Conservation (phyloP, 2,329 filamentous ascomycete genomes). For the Xylaria sp. region DNA sequence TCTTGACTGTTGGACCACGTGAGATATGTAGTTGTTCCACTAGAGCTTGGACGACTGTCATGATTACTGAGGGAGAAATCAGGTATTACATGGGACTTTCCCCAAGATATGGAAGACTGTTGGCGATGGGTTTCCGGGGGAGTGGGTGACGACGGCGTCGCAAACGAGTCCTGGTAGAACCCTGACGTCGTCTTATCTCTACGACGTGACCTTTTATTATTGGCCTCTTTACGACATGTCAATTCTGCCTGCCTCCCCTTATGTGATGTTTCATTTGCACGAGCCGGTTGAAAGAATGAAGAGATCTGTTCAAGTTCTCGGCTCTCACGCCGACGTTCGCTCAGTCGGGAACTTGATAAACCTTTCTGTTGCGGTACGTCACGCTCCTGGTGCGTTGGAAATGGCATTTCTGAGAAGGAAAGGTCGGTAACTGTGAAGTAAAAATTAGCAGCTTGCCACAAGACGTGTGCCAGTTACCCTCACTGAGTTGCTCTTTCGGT, state of each 20-base stretch:
- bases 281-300: conserved; percentile 50
- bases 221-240: neutral
- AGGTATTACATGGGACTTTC: neutral
- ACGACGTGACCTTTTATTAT: neutral
- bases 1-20: conserved; percentile 45
- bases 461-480: conserved; percentile 37
- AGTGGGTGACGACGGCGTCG: conserved; percentile 23
- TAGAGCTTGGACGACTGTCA: conserved; percentile 26
- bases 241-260: conserved; percentile 25
- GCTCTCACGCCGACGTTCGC: conserved; percentile 45
- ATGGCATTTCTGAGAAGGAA: conserved; percentile 62
- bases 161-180: conserved; percentile 17
- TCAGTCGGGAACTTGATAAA: conserved; percentile 40
- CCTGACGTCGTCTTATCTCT: conserved; percentile 9
- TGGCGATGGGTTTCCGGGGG: neutral
- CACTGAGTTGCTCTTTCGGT: conserved; percentile 52
- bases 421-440: conserved; percentile 60
- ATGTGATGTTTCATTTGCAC: conserved; percentile 18
- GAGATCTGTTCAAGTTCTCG: conserved; percentile 52
- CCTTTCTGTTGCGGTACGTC: conserved; percentile 39
- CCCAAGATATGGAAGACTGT: conserved; percentile 1
- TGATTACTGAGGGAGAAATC: neutral
- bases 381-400: conserved; percentile 50
- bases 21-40: conserved; percentile 41
- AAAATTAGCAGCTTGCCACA: conserved; percentile 13